phyloP scores from a whole-genome alignment of 257 asterid species.

The Solanum lignicaule region DNA sequence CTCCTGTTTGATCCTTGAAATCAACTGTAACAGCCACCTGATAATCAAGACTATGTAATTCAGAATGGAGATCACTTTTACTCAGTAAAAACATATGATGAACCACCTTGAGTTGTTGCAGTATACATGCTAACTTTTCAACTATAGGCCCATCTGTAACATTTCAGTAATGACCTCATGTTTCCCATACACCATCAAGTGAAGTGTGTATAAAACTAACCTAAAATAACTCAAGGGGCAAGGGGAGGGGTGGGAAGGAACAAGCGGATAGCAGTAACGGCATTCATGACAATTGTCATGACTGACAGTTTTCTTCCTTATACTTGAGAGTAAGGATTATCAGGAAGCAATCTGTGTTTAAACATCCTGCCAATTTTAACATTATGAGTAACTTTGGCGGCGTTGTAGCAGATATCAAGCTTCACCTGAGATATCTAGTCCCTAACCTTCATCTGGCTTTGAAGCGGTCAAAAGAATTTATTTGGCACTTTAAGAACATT shows the following conservation, averaged over 20 bases:
- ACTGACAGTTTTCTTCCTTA: neutral
- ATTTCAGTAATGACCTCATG: neutral
- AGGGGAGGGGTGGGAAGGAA: neutral
- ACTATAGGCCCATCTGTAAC: neutral
- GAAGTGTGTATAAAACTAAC: neutral
- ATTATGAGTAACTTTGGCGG: neutral
- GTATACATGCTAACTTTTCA: neutral
- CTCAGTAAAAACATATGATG: neutral
- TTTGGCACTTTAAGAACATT: neutral
- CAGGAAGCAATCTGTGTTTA: neutral
- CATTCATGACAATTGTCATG: neutral
- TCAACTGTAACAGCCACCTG: slow-evolving; percentile 93
- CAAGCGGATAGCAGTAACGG: neutral
- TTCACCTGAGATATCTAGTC: neutral
- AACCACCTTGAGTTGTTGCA: neutral
- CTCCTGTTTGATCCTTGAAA: slow-evolving; percentile 90
- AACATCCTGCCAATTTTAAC: neutral
- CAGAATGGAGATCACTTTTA: neutral
- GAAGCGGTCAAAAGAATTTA: neutral
- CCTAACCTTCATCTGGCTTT: neutral
- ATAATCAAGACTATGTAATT: neutral
- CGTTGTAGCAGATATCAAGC: neutral
- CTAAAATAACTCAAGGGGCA: neutral
- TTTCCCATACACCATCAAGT: neutral
- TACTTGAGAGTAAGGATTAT: neutral